Percentiles rank a stretch among this genome's conserved stretches.
These are phyloP conservation scores for Cystobasidium slooffiae DNA, from an alignment of 1,284 basidiomycete genomes.

Conservation along the genomic window DNA sequence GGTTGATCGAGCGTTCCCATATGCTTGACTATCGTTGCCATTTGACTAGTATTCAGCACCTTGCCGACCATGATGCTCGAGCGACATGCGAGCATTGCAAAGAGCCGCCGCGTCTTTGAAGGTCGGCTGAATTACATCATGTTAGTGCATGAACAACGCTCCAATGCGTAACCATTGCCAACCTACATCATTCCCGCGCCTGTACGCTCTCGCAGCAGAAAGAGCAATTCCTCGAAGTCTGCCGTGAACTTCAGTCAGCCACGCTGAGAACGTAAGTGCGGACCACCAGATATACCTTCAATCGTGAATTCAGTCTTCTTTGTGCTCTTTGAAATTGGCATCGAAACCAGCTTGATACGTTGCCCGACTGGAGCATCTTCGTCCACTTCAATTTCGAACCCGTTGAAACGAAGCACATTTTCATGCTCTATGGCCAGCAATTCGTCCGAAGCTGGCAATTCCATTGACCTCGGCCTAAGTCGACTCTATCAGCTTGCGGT, in stretches of 20 bases:
- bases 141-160: background rate
- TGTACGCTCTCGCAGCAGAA: conserved; percentile 77
- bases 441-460: conserved; percentile 89
- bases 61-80: conserved; percentile 86
- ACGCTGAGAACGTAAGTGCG: background rate
- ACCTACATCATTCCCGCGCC: conserved; percentile 71
- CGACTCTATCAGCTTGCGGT: background rate
- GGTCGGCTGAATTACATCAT: conserved; percentile 54
- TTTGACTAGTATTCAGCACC: conserved; percentile 35
- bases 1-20: conserved; percentile 97
- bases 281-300: conserved; percentile 61
- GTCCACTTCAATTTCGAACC: conserved; percentile 74
- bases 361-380: conserved; percentile 64
- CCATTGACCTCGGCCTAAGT: conserved; percentile 72
- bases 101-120: conserved; percentile 90
- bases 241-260: conserved; percentile 12
- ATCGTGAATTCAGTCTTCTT: conserved; percentile 72
- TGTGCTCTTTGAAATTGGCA: conserved; percentile 81
- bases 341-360: conserved; percentile 73
- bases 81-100: conserved; percentile 92
- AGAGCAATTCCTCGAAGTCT: conserved; percentile 96
- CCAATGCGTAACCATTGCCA: background rate
- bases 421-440: conserved; percentile 84
- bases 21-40: conserved; percentile 71
- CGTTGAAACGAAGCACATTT: conserved; percentile 78